Base-by-base conservation (phyloP, 2,329 filamentous ascomycete genomes). In the Trichoderma sp. region DNA sequence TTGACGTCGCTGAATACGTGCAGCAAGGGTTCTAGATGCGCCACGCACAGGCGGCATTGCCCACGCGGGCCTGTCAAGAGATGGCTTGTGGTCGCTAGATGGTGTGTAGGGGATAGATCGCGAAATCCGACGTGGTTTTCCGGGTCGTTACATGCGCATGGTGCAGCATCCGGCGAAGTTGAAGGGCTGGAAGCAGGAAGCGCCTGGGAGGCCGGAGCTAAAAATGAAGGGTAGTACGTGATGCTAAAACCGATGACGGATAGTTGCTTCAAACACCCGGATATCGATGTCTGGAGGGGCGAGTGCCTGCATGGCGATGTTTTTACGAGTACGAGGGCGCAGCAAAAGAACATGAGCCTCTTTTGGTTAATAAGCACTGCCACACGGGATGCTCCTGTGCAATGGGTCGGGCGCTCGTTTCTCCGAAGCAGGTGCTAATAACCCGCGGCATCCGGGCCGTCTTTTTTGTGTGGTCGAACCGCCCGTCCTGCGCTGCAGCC, bases 31-130 rank as follows among this genome's bases (percentile, higher is more conserved):
- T 74, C 73, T 76, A 72, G 73, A 73, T 74, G 72, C 73, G 70
- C 73, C 72, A 74, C 74, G 74, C 74, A 76, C 72, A 74, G 74
- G 76, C 73, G 76, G 78, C 79, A 79, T 79, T 73, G 76, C 77
- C 77, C 77, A 74, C 76, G 75, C 75, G 78, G 76, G 77, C 76
- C 26, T n/a, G 28, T 15, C 3, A 30, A 58, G 26, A 58, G 20
- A 17, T 58, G 47, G 70, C 70, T 61, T 66, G 15, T 53, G 68
- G 39, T 66, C 47, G 36, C 26, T 36, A 9, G 32, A 23, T 47
- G 58, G 30, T 55, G 39, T 55, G 68, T 55, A 69, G 43, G 47
- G 43, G 50, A 32, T 63, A 61, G 23, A 59, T 53, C 30, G 59
- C 47, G 58, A 70, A 55, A 9, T 61, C 55, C 57, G 28, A 36